phyloP scores from a whole-genome alignment of 2,329 filamentous ascomycete species.

The Neocucurbitaria cava region DNA sequence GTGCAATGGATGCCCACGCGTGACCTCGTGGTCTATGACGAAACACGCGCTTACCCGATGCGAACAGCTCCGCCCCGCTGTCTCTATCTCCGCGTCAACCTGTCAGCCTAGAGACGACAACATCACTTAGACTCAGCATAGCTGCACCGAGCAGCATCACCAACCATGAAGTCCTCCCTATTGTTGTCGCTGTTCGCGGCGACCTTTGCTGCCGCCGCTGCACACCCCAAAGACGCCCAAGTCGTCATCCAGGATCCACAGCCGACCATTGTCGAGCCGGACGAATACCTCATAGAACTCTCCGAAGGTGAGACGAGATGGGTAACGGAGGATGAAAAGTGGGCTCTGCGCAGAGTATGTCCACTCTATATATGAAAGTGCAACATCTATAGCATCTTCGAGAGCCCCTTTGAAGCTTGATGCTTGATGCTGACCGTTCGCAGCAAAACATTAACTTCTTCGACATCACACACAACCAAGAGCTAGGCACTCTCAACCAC shows the following conservation, averaged over 20 bases:
- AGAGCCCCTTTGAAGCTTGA: background rate
- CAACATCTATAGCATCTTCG: background rate
- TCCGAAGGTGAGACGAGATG: slow-evolving; percentile 82
- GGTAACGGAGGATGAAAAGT: slow-evolving; percentile 95
- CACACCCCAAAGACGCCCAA: slow-evolving; percentile 36
- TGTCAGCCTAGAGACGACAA: slow-evolving; percentile 5
- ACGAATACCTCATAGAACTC: slow-evolving; percentile 74
- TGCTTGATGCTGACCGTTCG: slow-evolving; percentile 23
- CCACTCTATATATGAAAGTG: background rate
- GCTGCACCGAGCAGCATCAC: slow-evolving; percentile 5
- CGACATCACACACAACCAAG: slow-evolving; percentile 82
- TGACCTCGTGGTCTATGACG: slow-evolving; percentile 16
- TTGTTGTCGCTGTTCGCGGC: slow-evolving; percentile 43
- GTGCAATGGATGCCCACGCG: slow-evolving; percentile 3
- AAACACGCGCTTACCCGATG: slow-evolving; percentile 11
- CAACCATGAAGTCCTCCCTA: slow-evolving; percentile 43
- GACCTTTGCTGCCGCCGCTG: slow-evolving; percentile 34
- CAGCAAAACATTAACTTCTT: slow-evolving; percentile 89
- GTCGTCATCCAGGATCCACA: slow-evolving; percentile 38
- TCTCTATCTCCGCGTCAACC: slow-evolving; percentile 35
- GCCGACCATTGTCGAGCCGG: slow-evolving; percentile 35
- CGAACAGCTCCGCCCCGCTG: slow-evolving; percentile 19
- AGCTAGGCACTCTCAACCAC: slow-evolving; percentile 62
- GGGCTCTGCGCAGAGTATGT: slow-evolving; percentile 81
- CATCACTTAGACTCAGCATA: slow-evolving; percentile 9